These are phyloP conservation scores for Diaporthe sp. DNA, from an alignment of 2,329 filamentous ascomycete species.

Conservation along the genomic window DNA sequence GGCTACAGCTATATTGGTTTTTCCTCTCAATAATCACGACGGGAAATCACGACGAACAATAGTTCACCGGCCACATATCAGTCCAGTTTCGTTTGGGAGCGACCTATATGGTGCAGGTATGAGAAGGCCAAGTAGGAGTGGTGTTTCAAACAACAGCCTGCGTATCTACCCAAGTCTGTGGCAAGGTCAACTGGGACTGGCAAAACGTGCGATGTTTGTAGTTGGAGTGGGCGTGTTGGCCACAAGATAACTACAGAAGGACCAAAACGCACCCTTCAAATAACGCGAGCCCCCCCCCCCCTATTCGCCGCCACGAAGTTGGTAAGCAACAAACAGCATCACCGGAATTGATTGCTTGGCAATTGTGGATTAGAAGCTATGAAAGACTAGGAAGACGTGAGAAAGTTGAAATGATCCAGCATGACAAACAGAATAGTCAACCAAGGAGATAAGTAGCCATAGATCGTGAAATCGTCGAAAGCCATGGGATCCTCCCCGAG, in stretches of 20 bases:
- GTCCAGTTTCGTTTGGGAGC: too few relatives aligned
- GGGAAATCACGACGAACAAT: too few relatives aligned
- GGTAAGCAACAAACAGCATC: neutral
- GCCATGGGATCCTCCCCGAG: neutral
- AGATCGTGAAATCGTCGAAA: neutral
- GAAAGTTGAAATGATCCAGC: slow-evolving; percentile 8
- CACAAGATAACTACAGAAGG: too few relatives aligned
- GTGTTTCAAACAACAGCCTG: neutral
- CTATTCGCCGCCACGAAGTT: too few relatives aligned
- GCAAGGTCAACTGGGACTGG: too few relatives aligned
- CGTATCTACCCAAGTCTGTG: too few relatives aligned
- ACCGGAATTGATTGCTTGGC: neutral
- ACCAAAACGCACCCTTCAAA: too few relatives aligned
- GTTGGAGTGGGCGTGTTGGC: too few relatives aligned
- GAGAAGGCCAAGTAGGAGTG: neutral
- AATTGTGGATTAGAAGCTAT: slow-evolving; percentile 2
- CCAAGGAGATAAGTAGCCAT: neutral
- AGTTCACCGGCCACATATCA: neutral
- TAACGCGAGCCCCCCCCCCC: too few relatives aligned
- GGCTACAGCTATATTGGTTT: rapidly evolving
- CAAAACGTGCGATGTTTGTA: too few relatives aligned
- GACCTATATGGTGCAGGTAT: too few relatives aligned
- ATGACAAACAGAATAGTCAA: slow-evolving; percentile 3
- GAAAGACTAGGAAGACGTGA: slow-evolving; percentile 17
- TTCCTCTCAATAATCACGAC: too few relatives aligned